A percentile compares a stretch with the other conserved stretches of the same genome.
phyloP scores from a whole-genome alignment of 441 rosid species.

The Erysimum pusillum region DNA sequence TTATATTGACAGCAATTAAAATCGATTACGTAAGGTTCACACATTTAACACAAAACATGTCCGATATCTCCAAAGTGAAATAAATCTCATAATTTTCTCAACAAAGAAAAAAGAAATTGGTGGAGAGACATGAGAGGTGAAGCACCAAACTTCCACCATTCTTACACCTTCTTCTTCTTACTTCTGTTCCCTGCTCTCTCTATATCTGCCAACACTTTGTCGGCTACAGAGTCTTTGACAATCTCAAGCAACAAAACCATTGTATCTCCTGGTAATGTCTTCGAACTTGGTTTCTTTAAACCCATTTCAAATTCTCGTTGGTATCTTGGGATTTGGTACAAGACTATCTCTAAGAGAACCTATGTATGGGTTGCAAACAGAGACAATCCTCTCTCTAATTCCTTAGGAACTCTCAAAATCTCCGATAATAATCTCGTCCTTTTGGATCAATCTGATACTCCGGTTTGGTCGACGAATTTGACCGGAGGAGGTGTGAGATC shows the following conservation, averaged over 20 bases:
- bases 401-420: constrained; percentile 16
- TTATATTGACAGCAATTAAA: neutral
- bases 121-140: constrained; percentile 37
- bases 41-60: constrained; percentile 26
- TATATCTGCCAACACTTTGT: constrained; percentile 36
- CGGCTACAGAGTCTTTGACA: constrained; percentile 42
- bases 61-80: constrained; percentile 26
- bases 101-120: neutral
- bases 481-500: constrained; percentile 40
- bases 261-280: constrained; percentile 51
- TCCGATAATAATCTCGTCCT: neutral
- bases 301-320: neutral
- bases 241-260: constrained; percentile 49
- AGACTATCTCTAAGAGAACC: constrained; percentile 48
- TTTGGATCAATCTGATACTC: constrained; percentile 15
- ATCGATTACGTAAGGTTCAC: constrained; percentile 18
- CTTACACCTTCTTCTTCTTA: constrained; percentile 41
- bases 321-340: constrained; percentile 30
- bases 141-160: constrained; percentile 32
- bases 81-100: constrained; percentile 2
- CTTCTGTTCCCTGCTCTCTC: constrained; percentile 39
- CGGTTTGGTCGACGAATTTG: constrained; percentile 66
- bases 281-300: constrained; percentile 57
- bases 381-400: constrained; percentile 9
- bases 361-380: constrained; percentile 58